Conservation (phyloP, 257 asterid genomes). For the Catharanthus roseus region DNA sequence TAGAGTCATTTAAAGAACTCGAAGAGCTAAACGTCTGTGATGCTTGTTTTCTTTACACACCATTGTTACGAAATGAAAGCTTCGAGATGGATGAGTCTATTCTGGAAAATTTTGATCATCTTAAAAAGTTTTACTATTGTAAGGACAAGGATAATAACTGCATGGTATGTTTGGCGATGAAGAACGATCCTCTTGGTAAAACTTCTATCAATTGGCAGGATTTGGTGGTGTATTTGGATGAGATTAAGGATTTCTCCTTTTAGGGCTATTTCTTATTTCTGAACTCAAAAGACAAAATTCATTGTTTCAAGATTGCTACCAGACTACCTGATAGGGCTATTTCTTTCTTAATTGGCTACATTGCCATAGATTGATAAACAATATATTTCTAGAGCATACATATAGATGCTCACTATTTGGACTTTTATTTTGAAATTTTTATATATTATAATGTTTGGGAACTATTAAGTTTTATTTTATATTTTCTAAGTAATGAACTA, state of each 20-base stretch:
- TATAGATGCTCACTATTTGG: too few species aligned
- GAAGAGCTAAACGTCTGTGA: neutral
- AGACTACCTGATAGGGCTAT: too few species aligned
- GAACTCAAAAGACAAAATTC: too few species aligned
- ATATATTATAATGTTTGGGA: too few species aligned
- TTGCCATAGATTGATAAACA: too few species aligned
- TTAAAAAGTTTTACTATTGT: neutral
- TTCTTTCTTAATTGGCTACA: too few species aligned
- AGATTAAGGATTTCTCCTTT: neutral
- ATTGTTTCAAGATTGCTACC: too few species aligned
- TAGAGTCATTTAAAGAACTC: neutral
- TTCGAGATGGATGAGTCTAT: neutral
- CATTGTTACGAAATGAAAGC: neutral
- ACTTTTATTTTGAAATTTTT: too few species aligned
- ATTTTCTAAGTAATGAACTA: too few species aligned
- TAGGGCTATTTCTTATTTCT: neutral
- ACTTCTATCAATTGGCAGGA: neutral
- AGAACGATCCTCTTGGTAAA: neutral
- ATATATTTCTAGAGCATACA: too few species aligned
- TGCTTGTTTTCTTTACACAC: neutral
- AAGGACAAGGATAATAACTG: neutral
- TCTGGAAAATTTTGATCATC: neutral
- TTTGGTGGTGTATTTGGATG: neutral
- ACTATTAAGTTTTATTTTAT: too few species aligned
- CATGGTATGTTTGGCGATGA: neutral